Percentiles rank a stretch among this genome's conserved stretches.
Evolutionary conservation across 345 rosid genomes (phyloP).

Genomic region (Abelmoschus esculentus): DNA sequence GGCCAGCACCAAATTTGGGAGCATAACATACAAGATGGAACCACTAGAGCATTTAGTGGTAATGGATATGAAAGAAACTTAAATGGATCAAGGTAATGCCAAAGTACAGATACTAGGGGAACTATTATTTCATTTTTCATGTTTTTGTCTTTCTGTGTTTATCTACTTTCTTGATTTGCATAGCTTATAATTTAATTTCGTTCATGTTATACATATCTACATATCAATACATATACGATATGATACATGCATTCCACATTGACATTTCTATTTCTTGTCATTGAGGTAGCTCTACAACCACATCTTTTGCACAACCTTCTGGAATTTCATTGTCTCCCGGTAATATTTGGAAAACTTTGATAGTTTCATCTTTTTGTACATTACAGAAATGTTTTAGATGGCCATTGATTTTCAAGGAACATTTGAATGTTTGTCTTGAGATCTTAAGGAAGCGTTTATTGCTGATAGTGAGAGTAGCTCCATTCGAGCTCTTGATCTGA

Average conservation of each 20-base stretch:
- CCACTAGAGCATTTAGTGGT: constrained; percentile 78
- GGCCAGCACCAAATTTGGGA: constrained; percentile 98
- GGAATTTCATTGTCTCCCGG: constrained; percentile 74
- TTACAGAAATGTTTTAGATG: background rate
- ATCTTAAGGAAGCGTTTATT: constrained; percentile 55
- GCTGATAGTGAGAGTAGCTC: constrained; percentile 99
- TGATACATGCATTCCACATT: background rate
- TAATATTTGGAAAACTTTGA: constrained; percentile 22
- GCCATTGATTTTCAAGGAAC: background rate
- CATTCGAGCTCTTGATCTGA: constrained; percentile 71
- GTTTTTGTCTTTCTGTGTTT: background rate
- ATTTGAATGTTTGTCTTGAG: constrained; percentile 27
- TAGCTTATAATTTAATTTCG: background rate
- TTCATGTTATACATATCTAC: background rate
- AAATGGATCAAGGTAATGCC: constrained; percentile 72
- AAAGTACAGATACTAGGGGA: constrained; percentile 3
- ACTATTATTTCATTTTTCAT: background rate
- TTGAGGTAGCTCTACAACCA: constrained; percentile 56
- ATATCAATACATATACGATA: background rate
- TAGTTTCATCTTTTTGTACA: background rate
- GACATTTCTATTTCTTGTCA: constrained; percentile 5
- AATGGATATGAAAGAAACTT: constrained; percentile 88
- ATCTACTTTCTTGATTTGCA: background rate
- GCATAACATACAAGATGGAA: constrained; percentile 52
- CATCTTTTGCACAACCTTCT: constrained; percentile 92